Percentiles rank a stretch among this genome's conserved stretches.
phyloP scores from a whole-genome alignment of 352 stramenopile genomes.

The Blastocystis sp. region DNA sequence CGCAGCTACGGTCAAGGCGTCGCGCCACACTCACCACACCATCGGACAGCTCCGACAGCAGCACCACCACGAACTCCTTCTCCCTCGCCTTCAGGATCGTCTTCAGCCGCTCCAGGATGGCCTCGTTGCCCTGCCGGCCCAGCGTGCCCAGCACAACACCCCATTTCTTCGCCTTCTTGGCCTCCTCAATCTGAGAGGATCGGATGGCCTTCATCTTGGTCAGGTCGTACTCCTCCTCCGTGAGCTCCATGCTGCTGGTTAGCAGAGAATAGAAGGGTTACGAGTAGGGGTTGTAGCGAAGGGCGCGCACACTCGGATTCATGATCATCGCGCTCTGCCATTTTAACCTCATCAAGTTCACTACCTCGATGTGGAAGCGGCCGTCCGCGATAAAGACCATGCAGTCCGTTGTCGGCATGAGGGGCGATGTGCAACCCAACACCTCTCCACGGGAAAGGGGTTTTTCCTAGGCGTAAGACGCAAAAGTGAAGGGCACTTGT shows the following conservation, averaged over 20 bases:
- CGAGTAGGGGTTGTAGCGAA: constrained; percentile 97
- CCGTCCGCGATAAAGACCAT: constrained; percentile 98
- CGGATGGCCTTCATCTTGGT: constrained; percentile 89
- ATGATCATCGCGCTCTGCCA: constrained; percentile 91
- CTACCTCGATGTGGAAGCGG: constrained; percentile 95
- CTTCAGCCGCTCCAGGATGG: constrained; percentile 89
- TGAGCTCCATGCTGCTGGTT: constrained; percentile 77
- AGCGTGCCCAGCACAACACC: constrained; percentile 97
- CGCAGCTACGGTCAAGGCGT: constrained; percentile 76
- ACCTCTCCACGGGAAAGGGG: constrained; percentile 83
- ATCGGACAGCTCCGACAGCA: constrained; percentile 95
- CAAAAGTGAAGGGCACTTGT: constrained; percentile 75
- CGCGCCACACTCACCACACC: constrained; percentile 76
- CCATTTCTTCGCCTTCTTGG: constrained; percentile 80
- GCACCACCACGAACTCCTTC: constrained; percentile 88
- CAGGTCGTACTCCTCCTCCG: constrained; percentile 92
- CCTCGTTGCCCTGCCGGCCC: constrained; percentile 92
- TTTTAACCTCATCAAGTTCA: neutral
- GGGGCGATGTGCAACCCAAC: constrained; percentile 93
- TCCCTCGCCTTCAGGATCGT: constrained; percentile 80
- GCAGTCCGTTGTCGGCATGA: constrained; percentile 83
- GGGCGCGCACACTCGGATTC: constrained; percentile 90
- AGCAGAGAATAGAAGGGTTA: constrained; percentile 75
- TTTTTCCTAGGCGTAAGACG: constrained; percentile 37
- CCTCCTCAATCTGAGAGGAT: constrained; percentile 73